A percentile compares a stretch with the other conserved stretches of the same genome.
Evolutionary conservation across 306 rosid genomes (phyloP).

Genomic region (Quercus variabilis): DNA sequence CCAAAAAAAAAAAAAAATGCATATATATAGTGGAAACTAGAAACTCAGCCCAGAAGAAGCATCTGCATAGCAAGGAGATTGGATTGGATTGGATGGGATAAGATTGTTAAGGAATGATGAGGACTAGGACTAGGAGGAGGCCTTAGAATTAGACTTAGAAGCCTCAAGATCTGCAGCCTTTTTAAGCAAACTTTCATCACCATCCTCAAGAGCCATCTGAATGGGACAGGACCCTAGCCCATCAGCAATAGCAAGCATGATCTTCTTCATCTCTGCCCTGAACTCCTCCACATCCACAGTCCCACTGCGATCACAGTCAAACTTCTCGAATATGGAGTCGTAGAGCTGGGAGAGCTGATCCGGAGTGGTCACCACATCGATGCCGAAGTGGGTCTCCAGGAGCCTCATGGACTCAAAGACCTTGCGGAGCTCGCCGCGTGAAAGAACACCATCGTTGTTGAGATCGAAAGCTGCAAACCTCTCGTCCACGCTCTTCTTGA

Average conservation of each 20-base stretch:
- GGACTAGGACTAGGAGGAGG: background rate
- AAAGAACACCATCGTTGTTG: constrained; percentile 80
- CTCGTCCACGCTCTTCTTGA: constrained; percentile 59
- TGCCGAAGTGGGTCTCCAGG: constrained; percentile 71
- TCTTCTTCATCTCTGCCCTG: constrained; percentile 71
- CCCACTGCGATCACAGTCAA: constrained; percentile 65
- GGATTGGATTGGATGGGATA: too few species aligned
- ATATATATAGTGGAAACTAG: too few species aligned
- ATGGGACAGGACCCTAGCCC: constrained; percentile 77
- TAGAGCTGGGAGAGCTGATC: constrained; percentile 63
- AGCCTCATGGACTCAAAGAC: constrained; percentile 78
- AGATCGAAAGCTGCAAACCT: constrained; percentile 54
- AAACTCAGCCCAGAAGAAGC: background rate
- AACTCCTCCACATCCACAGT: constrained; percentile 62
- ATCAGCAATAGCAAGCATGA: constrained; percentile 82
- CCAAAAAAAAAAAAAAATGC: too few species aligned
- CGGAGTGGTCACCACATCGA: constrained; percentile 62
- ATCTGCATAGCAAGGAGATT: background rate
- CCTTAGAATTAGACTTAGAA: constrained; percentile 33
- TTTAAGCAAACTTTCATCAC: constrained; percentile 47
- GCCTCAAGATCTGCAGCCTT: constrained; percentile 88
- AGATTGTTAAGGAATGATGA: background rate
- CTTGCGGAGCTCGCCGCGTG: constrained; percentile 71
- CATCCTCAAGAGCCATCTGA: constrained; percentile 79
- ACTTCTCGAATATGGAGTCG: constrained; percentile 69